These are phyloP conservation scores for Tylopilus balloui DNA, from an alignment of 768 basidiomycete species.

Conservation along the genomic window DNA sequence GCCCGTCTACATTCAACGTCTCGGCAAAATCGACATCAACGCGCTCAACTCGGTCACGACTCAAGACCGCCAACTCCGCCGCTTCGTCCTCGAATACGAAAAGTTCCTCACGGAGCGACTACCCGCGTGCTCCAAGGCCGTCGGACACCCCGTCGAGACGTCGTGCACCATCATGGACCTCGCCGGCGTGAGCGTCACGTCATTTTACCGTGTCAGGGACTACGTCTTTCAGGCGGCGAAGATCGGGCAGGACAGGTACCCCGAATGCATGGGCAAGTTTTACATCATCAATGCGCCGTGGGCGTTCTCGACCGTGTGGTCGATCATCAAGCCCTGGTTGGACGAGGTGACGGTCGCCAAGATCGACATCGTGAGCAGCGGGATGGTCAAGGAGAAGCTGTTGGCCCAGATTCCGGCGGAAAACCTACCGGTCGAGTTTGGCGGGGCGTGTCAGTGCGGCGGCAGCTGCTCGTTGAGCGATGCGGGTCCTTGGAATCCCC, in stretches of 20 bases:
- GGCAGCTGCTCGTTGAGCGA: constrained; percentile 87
- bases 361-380: constrained; percentile 80
- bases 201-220: constrained; percentile 90
- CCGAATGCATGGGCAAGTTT: constrained; percentile 96
- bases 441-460: constrained; percentile 72
- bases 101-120: constrained; percentile 76
- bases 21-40: constrained; percentile 84
- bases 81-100: constrained; percentile 92
- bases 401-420: constrained; percentile 78
- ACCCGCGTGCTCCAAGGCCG: constrained; percentile 65
- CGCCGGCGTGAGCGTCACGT: constrained; percentile 57
- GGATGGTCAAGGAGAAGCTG: constrained; percentile 65
- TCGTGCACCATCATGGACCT: constrained; percentile 98
- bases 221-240: constrained; percentile 72
- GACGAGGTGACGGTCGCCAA: constrained; percentile 94
- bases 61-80: constrained; percentile 81
- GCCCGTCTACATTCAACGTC: constrained; percentile 91
- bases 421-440: constrained; percentile 82
- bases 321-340: constrained; percentile 86
- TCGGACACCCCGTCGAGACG: constrained; percentile 90
- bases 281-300: constrained; percentile 98
- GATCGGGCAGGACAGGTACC: constrained; percentile 90
- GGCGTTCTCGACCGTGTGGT: constrained; percentile 87
- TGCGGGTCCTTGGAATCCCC: constrained; percentile 83
- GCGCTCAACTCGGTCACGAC: constrained; percentile 81